A percentile compares a stretch with the other conserved stretches of the same genome.
These are phyloP conservation scores for Penicillium sp. DNA, from an alignment of 2,329 filamentous ascomycete genomes.

Conservation along the genomic window DNA sequence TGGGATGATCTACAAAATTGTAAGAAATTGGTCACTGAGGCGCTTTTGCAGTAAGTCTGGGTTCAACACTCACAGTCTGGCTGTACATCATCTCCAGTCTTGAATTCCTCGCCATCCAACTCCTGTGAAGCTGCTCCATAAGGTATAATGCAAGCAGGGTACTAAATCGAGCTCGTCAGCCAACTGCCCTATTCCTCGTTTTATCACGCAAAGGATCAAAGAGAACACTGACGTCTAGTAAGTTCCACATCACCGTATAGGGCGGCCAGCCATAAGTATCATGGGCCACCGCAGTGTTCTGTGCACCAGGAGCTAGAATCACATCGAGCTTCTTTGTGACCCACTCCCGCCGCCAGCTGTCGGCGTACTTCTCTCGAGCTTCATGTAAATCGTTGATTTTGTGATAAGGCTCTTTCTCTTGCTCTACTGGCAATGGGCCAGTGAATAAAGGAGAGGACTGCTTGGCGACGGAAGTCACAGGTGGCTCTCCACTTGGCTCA, in stretches of 20 bases:
- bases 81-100: conserved; percentile 26
- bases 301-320: conserved; percentile 45
- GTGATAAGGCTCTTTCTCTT: conserved; percentile 29
- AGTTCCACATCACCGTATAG: conserved; percentile 49
- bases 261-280: conserved; percentile 37
- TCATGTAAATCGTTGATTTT: conserved; percentile 41
- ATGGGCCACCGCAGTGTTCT: conserved; percentile 48
- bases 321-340: conserved; percentile 45
- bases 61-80: conserved; percentile 20
- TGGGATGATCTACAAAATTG: conserved; percentile 34
- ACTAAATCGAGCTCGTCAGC: conserved; percentile 27
- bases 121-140: conserved; percentile 40
- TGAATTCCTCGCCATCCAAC: conserved; percentile 31
- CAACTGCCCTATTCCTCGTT: too few species aligned
- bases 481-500: conserved; percentile 39
- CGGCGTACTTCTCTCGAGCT: conserved; percentile 29
- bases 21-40: background rate
- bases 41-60: background rate
- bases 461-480: conserved; percentile 37
- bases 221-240: conserved; percentile 44
- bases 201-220: background rate
- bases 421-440: conserved; percentile 25
- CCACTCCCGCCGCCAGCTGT: conserved; percentile 41
- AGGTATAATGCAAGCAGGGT: conserved; percentile 47
- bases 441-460: conserved; percentile 19